Evolutionary conservation across 305 asterid genomes (phyloP), one percentile per base, ranked within the genome.

Genomic region (Vinca major): DNA sequence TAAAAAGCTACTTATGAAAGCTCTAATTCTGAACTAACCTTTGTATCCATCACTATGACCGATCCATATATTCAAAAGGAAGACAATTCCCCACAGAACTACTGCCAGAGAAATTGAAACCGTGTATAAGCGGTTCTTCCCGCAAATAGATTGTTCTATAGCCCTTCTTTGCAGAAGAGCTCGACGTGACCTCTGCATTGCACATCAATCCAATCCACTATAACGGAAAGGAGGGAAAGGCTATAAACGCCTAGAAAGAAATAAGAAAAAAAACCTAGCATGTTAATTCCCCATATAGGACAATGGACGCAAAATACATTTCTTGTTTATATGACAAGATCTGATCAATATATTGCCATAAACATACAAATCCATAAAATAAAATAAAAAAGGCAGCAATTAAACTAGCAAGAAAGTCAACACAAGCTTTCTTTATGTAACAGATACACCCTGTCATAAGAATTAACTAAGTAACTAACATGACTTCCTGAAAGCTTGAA

Each of bases 121-220:
- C 75, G 78, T 86, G 84, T 81, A 89, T 76, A 88, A 77, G 67
- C 74, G 81, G 55, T 71, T 71, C 76, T 82, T 77, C 66, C 90
- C 86, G 45, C 77, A 77, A 43, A 80, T n/a, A 20, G 82, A 78
- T 74, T 85, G 84, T 79, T 81, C 83, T 82, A 83, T 82, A 73
- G 91, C 91, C 82, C 94, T 89, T 83, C 95, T 85, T 81, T 86
- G 89, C 74, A 84, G 92, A 91, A 90, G 91, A 93, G 96, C 96
- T 83, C 81, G 87, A 54, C 93, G 89, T 79, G 96, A 89, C 78
- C 87, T 87, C 87, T 90, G 99, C 99, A 93, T 93, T 71, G 86
- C 83, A 78, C 95, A 92, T 92, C 84, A 84, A 86, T 73, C 79
- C 75, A 74, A 71, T 73, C 73, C 71, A 68, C 83, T 79, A 74